phyloP scores from a whole-genome alignment of 768 basidiomycete species.

The Mrakia hoshinonis region DNA sequence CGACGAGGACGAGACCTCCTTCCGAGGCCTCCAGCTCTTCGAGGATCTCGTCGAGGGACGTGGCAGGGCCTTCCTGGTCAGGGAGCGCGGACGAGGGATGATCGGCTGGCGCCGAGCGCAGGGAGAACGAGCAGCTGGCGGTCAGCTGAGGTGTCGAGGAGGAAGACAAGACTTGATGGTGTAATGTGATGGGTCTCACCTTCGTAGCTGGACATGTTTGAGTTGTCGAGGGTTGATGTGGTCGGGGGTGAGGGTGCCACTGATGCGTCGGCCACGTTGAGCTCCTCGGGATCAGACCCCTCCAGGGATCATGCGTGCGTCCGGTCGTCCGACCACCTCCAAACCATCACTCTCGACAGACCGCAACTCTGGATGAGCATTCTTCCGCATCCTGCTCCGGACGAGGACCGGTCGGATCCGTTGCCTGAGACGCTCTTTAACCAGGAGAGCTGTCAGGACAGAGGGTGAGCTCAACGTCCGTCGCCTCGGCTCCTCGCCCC shows the following conservation, averaged over 20 bases:
- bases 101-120: conserved; percentile 10
- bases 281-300: background rate
- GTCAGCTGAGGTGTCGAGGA: background rate
- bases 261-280: background rate
- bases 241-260: background rate
- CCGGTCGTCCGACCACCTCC: background rate
- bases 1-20: conserved; percentile 9
- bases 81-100: conserved; percentile 6
- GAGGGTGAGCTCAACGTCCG: conserved; percentile 13
- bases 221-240: background rate
- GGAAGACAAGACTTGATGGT: background rate
- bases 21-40: conserved; percentile 19
- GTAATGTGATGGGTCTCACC: background rate
- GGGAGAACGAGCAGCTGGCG: background rate
- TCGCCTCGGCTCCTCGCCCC: background rate
- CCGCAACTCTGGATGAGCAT: background rate
- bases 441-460: background rate
- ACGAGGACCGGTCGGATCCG: background rate
- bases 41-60: conserved; percentile 11
- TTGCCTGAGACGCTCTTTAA: conserved; percentile 15
- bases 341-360: background rate
- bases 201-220: conserved; percentile 9
- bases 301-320: too few species aligned
- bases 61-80: background rate
- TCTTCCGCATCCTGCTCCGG: background rate